A percentile compares a stretch with the other conserved stretches of the same genome.
Evolutionary conservation across 164 flowering plant species (phyloP).

Genomic region (Umbilicus rupestris): DNA sequence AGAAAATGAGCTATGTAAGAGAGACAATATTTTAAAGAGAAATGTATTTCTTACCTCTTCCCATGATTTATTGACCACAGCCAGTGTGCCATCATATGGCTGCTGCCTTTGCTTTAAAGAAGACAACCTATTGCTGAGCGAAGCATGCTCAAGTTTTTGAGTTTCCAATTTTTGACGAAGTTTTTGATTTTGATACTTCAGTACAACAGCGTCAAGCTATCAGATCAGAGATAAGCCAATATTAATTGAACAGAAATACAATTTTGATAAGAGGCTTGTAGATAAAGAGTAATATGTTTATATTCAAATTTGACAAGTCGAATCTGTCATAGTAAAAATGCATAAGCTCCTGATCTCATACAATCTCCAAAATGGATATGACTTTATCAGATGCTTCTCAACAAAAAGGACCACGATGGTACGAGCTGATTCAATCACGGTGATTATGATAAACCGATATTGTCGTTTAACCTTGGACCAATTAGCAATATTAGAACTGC

Average conservation of each 20-base stretch:
- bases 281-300: neutral
- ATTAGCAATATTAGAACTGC: too few species aligned
- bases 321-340: too few species aligned
- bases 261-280: neutral
- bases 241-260: conserved; percentile 7
- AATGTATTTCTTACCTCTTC: conserved; percentile 38
- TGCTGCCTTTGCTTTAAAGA: conserved; percentile 45
- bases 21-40: too few species aligned
- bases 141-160: conserved; percentile 51
- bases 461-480: too few species aligned
- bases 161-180: conserved; percentile 73
- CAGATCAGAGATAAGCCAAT: neutral
- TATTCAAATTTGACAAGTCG: too few species aligned
- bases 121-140: conserved; percentile 43
- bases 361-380: too few species aligned
- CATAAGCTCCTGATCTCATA: too few species aligned
- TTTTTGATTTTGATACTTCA: conserved; percentile 79
- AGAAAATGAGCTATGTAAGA: neutral
- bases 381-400: too few species aligned
- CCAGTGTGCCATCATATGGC: conserved; percentile 43
- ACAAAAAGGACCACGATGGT: too few species aligned
- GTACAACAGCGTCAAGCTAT: conserved; percentile 73
- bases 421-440: too few species aligned
- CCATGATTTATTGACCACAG: conserved; percentile 52
- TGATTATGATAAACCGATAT: too few species aligned